Conservation (phyloP, 352 stramenopile species). For the Phytophthora niederhauseri region DNA sequence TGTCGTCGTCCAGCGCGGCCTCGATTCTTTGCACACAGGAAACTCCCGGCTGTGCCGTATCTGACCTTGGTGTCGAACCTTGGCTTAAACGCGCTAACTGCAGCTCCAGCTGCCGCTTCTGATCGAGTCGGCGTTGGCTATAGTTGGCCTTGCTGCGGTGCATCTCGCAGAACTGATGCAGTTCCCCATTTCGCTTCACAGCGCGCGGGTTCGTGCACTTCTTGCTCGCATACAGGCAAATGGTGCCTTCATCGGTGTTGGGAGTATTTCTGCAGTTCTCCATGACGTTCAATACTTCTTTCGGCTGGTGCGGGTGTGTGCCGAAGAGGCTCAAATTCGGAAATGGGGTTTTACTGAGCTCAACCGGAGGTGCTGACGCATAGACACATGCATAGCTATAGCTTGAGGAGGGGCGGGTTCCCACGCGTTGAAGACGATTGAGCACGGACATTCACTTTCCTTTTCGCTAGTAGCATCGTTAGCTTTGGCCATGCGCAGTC, state of each 20-base stretch:
- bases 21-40: not conserved
- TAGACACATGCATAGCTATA: too few species aligned
- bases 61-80: not conserved
- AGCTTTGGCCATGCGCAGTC: not conserved
- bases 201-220: slow-evolving; percentile 37
- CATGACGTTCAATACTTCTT: not conserved
- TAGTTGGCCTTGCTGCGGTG: slow-evolving; percentile 31
- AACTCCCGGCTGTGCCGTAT: not conserved
- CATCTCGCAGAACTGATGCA: slow-evolving; percentile 38
- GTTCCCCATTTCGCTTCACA: slow-evolving; percentile 43
- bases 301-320: too few species aligned
- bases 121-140: slow-evolving; percentile 16
- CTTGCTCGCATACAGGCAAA: slow-evolving; percentile 43
- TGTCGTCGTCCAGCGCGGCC: not conserved
- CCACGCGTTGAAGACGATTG: slow-evolving; percentile 2
- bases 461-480: not conserved
- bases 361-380: not conserved
- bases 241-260: slow-evolving; percentile 8
- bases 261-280: not conserved
- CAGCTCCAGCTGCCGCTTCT: slow-evolving; percentile 19
- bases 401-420: too few species aligned
- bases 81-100: slow-evolving; percentile 10
- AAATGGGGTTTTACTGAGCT: not conserved
- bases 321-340: not conserved
- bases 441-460: slow-evolving; percentile 5